phyloP scores from a whole-genome alignment of 345 rosid genomes.

The Eucalyptus caleyi region DNA sequence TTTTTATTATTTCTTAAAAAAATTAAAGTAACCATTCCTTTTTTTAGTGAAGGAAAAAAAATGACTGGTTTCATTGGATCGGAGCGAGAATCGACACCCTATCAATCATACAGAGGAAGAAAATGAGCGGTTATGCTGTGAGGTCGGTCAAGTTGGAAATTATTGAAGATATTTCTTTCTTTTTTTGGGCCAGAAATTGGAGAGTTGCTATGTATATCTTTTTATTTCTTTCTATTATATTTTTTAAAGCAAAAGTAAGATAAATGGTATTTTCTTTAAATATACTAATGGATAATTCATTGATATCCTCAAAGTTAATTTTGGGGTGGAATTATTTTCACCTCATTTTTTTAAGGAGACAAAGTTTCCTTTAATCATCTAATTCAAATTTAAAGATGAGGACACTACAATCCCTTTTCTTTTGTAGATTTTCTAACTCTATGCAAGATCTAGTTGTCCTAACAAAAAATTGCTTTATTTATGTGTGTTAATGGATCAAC shows the following conservation, averaged over 20 bases:
- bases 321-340: neutral
- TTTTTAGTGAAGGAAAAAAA: no score
- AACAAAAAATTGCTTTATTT: no score
- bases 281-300: neutral
- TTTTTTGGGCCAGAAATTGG: neutral
- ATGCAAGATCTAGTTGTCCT: no score
- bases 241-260: neutral
- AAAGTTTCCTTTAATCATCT: neutral
- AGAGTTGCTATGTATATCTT: neutral
- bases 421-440: no score
- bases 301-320: neutral
- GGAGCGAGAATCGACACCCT: no score
- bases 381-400: neutral
- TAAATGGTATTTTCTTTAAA: no score
- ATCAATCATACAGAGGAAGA: no score
- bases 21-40: accelerated
- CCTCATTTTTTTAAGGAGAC: neutral
- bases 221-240: neutral
- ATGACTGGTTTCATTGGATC: accelerated
- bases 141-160: no score
- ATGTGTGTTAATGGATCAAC: no score
- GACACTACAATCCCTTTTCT: neutral
- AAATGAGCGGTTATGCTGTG: accelerated
- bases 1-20: no score
- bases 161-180: no score